phyloP scores from a whole-genome alignment of 2,329 filamentous ascomycete species.

The Aotearoamyces nothofagi region DNA sequence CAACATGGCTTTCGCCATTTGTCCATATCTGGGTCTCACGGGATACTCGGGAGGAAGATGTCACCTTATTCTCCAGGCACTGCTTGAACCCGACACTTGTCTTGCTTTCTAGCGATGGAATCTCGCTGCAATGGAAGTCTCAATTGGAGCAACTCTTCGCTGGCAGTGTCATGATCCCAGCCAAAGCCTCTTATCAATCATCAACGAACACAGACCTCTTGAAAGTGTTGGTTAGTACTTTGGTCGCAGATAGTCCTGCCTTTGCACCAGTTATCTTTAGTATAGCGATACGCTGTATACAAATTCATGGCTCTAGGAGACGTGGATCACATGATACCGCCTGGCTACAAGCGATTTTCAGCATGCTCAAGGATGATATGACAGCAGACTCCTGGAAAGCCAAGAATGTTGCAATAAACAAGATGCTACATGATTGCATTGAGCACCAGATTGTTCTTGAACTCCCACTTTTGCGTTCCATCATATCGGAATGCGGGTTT shows the following conservation, averaged over 20 bases:
- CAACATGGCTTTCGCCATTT: constrained; percentile 14
- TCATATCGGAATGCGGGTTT: constrained; percentile 18
- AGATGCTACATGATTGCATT: constrained; percentile 22
- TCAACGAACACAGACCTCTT: constrained; percentile 10
- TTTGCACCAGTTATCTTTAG: constrained; percentile 28
- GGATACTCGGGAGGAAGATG: constrained; percentile 7
- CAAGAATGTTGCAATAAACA: constrained; percentile 15
- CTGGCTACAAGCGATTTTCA: constrained; percentile 33
- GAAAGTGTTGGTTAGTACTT: constrained; percentile 5
- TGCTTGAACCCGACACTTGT: constrained; percentile 15
- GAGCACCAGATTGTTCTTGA: constrained; percentile 20
- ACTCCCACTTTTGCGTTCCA: constrained; percentile 17
- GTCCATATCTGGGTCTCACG: constrained; percentile 17
- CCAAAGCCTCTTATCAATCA: constrained; percentile 10
- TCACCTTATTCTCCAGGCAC: constrained; percentile 17
- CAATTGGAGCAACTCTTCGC: constrained; percentile 19
- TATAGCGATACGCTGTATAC: constrained; percentile 27
- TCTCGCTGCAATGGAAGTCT: no score
- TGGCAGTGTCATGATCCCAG: constrained; percentile 20
- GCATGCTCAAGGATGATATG: constrained; percentile 15
- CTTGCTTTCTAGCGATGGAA: no score
- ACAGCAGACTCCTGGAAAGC: constrained; percentile 4
- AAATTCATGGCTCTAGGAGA: constrained; percentile 25
- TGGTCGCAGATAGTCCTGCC: constrained; percentile 15
- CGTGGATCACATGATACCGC: constrained; percentile 27